Percentiles rank a stretch among this genome's conserved stretches.
Evolutionary conservation across 805 yeast genomes (phyloP).

Genomic region (Saturnispora diversa): DNA sequence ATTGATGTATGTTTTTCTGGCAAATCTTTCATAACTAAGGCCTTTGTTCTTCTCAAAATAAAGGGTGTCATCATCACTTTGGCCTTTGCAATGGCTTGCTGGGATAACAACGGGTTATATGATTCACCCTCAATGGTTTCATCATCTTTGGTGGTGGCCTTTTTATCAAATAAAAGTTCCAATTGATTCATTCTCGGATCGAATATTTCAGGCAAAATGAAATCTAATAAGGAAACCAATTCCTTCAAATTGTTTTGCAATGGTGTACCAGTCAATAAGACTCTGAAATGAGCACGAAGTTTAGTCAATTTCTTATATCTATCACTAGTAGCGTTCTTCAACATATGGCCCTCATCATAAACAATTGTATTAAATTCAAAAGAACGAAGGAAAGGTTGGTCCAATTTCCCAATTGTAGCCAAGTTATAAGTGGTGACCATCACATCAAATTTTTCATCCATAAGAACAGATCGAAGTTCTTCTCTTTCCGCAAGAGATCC

Average conservation of each 20-base stretch:
- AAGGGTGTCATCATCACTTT: slow-evolving; percentile 98
- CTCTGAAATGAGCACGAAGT: slow-evolving; percentile 72
- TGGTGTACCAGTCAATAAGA: slow-evolving; percentile 93
- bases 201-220: slow-evolving; percentile 80
- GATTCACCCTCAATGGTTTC: slow-evolving; percentile 34
- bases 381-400: slow-evolving; percentile 66
- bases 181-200: slow-evolving; percentile 75
- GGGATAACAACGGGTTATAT: slow-evolving; percentile 76
- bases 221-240: slow-evolving; percentile 80
- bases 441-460: slow-evolving; percentile 63
- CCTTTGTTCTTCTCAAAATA: slow-evolving; percentile 84
- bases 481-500: slow-evolving; percentile 82
- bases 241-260: slow-evolving; percentile 88
- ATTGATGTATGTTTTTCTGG: slow-evolving; percentile 67
- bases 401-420: slow-evolving; percentile 81
- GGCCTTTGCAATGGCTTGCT: slow-evolving; percentile 88
- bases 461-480: slow-evolving; percentile 67
- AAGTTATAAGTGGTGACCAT: slow-evolving; percentile 89
- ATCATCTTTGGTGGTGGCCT: slow-evolving; percentile 56
- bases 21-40: slow-evolving; percentile 81
- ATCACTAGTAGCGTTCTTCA: slow-evolving; percentile 83
- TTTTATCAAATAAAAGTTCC: slow-evolving; percentile 77
- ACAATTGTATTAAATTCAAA: slow-evolving; percentile 80
- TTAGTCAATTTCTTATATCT: slow-evolving; percentile 83
- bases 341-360: slow-evolving; percentile 96